These are phyloP conservation scores for Stromatinia cepivora DNA, from an alignment of 2,329 filamentous ascomycete genomes.

Conservation along the genomic window DNA sequence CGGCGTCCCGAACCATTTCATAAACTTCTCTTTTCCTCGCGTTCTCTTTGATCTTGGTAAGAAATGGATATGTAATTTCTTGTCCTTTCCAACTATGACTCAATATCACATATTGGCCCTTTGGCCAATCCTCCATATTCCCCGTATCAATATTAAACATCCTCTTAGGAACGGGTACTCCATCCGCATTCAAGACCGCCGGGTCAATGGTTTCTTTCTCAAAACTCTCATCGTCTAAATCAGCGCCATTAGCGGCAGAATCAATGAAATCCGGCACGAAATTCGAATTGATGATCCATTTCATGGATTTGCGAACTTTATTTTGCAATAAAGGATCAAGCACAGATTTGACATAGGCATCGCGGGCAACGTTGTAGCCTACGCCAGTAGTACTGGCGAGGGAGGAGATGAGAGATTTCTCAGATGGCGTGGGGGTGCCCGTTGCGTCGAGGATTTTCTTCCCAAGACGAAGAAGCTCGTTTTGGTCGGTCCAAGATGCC, in stretches of 20 bases:
- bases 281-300: conserved; percentile 23
- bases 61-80: conserved; percentile 40
- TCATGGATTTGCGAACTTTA: conserved; percentile 28
- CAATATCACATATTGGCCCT: conserved; percentile 43
- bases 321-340: conserved; percentile 25
- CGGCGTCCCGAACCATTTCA: conserved; percentile 23
- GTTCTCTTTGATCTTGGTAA: conserved; percentile 29
- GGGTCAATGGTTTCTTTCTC: conserved; percentile 18
- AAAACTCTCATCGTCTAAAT: not conserved
- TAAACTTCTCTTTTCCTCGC: conserved; percentile 24
- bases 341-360: conserved; percentile 26
- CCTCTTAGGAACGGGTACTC: conserved; percentile 32
- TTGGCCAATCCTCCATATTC: conserved; percentile 37
- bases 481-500: conserved; percentile 24
- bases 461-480: conserved; percentile 24
- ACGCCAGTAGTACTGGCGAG: conserved; percentile 25
- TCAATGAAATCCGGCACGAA: conserved; percentile 25
- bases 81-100: conserved; percentile 43
- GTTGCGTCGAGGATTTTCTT: conserved; percentile 25
- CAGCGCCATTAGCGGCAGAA: not conserved
- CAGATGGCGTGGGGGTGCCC: conserved; percentile 21
- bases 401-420: conserved; percentile 25
- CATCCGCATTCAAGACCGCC: conserved; percentile 24
- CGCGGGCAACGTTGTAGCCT: conserved; percentile 24
- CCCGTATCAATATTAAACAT: conserved; percentile 43